Evolutionary conservation across 805 yeast genomes (phyloP), one percentile per base, ranked within the genome.

Genomic region (Metschnikowia henanensis): DNA sequence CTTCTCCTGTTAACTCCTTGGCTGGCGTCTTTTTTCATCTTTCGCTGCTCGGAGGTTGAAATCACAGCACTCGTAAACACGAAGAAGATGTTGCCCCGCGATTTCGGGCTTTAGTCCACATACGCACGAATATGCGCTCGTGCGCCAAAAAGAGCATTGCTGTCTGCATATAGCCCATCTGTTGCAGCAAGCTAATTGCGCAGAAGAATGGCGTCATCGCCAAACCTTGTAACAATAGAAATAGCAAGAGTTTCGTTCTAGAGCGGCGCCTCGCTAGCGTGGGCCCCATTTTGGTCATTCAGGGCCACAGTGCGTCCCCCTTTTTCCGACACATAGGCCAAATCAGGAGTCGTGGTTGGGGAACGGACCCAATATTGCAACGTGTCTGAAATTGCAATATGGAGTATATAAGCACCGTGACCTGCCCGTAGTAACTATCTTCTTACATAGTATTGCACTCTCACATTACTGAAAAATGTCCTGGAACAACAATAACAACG

Each of bases 401-500:
- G 8, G 26, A 2, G 3, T 23, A 23, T 23, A 23, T 23, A 23
- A 23, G 12, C 26, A n/a, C n/a, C n/a, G n/a, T n/a, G n/a, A n/a
- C n/a, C n/a, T n/a, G n/a, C n/a, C n/a, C n/a, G n/a, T n/a, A n/a
- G n/a, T 25, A 25, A 25, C 3, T 3, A 10, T 2, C 9, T 10
- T 25, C 13, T 25, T 9, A 25, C 9, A 25, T 25, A 3, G 13
- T 10, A 25, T 25, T 10, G 13, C 9, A 25, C 2, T 25, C 3
- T 25, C 28, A 31, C n/a, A 34, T 25, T n/a, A 32, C 3, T 35
- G 12, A 9, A 43, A 12, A 38, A 46, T 46, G 51, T 45, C 46
- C 18, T 43, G 43, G 37, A 40, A 38, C 43, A 35, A 45, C 37
- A 13, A 26, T 25, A 30, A 42, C 39, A 37, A 45, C 38, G 31